Base-by-base conservation (phyloP, 2,329 filamentous ascomycete species). In the Aspergillus tanneri region DNA sequence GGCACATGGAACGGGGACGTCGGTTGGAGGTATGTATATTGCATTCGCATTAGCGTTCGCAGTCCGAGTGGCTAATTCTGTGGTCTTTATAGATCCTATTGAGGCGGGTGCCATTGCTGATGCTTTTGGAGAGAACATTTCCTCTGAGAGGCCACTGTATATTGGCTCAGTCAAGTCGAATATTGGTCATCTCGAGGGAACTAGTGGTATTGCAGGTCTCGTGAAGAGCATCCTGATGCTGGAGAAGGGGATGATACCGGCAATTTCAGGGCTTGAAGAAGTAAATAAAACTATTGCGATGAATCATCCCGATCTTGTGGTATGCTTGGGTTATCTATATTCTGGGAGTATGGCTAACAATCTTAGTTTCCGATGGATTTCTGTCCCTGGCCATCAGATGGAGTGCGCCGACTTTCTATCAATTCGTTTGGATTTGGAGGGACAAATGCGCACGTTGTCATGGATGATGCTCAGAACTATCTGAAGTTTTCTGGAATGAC, bases 211-310 rank as follows among this genome's bases (percentile, higher is more conserved):
- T 34, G 63, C 67, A 4, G 63, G 61, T 0, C 43, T 74, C 2
- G 74, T 76, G 46, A 76, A 76, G 48, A 58, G 67, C 3, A 62
- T 66, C 0, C 47, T 76, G 52, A 68, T 73, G 57, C 53, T 77
- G 2, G 72, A 76, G 51, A 70, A 69, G 38, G 69, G 68, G 0
- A 66, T 73, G 10, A 68, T 76, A 12, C 62, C 70, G 12, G 72
- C 74, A 3, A 75, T 72, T 52, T 58, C 57, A 36, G 67, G 72
- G 36, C 76, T 75, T 35, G 59, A 70, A 25, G 68, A 60, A 14
- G 57, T 61, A 2, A 76, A 75, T 38, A 53, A 63, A 0, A 57
- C 57, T 5, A 68, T 72, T 23, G 62, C 60, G 2, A 46, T 66
- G 1, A 55, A 66, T 2, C 55, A 66, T 19, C 70, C 64, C 65